Percentiles rank a stretch among this genome's conserved stretches.
These are phyloP conservation scores for Colletotrichum chrysophilum DNA, from an alignment of 2,329 filamentous ascomycete genomes.

Conservation along the genomic window DNA sequence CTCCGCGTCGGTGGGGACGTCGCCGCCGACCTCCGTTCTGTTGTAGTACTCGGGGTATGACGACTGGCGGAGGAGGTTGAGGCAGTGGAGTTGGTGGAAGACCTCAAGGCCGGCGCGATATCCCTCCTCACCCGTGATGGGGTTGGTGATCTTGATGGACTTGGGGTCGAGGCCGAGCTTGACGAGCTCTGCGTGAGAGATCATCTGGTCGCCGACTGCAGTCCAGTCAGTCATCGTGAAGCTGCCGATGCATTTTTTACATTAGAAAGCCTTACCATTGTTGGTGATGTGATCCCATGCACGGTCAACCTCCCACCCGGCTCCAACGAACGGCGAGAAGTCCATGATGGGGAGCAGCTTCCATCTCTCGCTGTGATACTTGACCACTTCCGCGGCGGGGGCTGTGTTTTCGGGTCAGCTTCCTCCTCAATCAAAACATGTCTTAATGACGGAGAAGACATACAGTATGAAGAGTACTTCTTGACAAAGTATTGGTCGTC, in stretches of 20 bases:
- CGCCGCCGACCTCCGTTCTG: constrained; percentile 45
- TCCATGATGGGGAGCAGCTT: constrained; percentile 51
- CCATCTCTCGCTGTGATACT: constrained; percentile 55
- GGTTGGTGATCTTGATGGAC: constrained; percentile 60
- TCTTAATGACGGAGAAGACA: constrained; percentile 20
- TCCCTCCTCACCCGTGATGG: constrained; percentile 59
- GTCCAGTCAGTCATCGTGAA: background rate
- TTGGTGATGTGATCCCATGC: constrained; percentile 62
- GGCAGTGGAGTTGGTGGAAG: constrained; percentile 60
- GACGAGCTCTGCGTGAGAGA: constrained; percentile 57
- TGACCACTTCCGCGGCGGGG: constrained; percentile 49
- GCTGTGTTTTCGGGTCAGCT: constrained; percentile 35
- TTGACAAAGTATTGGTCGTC: constrained; percentile 38
- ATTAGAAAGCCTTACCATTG: constrained; percentile 30
- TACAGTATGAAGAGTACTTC: constrained; percentile 51
- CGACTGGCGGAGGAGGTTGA: constrained; percentile 53
- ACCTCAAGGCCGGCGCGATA: constrained; percentile 66
- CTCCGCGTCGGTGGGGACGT: constrained; percentile 47
- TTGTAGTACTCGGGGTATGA: constrained; percentile 56
- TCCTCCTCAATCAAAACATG: background rate
- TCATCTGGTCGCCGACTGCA: constrained; percentile 65
- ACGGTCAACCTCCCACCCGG: constrained; percentile 59
- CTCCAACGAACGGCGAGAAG: constrained; percentile 56
- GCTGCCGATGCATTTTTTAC: background rate
- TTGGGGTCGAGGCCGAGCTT: constrained; percentile 57